phyloP scores from a whole-genome alignment of 2,329 filamentous ascomycete species.

The Botryotinia calthae region DNA sequence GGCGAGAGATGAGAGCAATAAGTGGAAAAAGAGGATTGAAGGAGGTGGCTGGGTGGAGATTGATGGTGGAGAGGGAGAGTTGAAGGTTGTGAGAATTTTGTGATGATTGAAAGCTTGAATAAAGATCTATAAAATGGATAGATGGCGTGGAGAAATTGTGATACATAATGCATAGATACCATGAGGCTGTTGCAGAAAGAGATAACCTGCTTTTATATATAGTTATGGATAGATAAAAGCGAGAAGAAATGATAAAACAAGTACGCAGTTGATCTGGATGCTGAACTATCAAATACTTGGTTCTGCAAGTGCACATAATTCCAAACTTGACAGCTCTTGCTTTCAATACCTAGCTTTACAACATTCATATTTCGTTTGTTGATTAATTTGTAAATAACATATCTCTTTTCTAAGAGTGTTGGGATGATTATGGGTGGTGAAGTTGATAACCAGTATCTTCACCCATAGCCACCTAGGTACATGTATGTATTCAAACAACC shows the following conservation, averaged over 20 bases:
- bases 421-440: too few species aligned
- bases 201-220: neutral
- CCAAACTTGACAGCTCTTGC: neutral
- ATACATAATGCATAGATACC: neutral
- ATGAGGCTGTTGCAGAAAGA: neutral
- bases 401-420: neutral
- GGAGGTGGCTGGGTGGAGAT: conserved; percentile 13
- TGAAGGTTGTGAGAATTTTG: conserved; percentile 7
- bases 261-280: too few species aligned
- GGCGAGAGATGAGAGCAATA: conserved; percentile 68
- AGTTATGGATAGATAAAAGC: too few species aligned
- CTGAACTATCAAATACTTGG: neutral
- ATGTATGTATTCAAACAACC: too few species aligned
- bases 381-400: neutral
- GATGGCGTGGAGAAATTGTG: too few species aligned
- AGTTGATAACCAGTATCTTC: too few species aligned
- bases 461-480: too few species aligned
- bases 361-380: neutral
- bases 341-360: neutral
- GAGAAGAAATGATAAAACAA: neutral
- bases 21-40: conserved; percentile 74
- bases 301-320: neutral
- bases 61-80: neutral
- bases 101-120: neutral
- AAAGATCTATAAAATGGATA: neutral